Base-by-base conservation (phyloP, 306 rosid genomes). In the Hippophae tibetana region DNA sequence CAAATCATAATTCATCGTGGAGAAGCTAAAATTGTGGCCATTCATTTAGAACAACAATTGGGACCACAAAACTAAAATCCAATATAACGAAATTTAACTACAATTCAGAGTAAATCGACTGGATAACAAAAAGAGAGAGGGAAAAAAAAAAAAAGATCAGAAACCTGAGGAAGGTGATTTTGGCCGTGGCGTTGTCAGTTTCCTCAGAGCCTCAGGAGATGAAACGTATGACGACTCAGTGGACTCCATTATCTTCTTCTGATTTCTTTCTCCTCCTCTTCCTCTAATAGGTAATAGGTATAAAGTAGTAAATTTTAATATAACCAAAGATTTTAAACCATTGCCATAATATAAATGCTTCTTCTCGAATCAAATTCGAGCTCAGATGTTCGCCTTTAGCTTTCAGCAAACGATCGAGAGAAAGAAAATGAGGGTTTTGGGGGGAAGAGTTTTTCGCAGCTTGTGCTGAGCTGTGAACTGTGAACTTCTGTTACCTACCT, bases 141-240 rank as follows among this genome's bases (percentile, higher is more conserved):
- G 38, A 11, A 14, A 59, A 45, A 74, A 31, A 66, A 18, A 26
- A 72, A 84, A 93, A 63, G 98, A 87, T 85, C 87, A 69, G 81
- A 72, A 69, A 93, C 99, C 99, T 62, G 77, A 74, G 41, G 81
- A 56, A 8, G 87, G 89, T 23, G 95, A 86, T 68, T 79, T 73
- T 2, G 97, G 97, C 62, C 74, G 97, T 57, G 97, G 83, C 9
- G 90, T 78, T 47, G 82, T 67, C 65, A 76, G 79, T 73, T 79
- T 93, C 75, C 90, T 60, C 1, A 85, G 85, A 10, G 82, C 94
- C 71, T 93, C 99, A 8, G 99, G 95, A 7, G 99, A 93, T 46
- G 97, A 93, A 49, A 93, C 79, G 82, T 86, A 86, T 0, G 97
- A 81, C 25, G 99, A 79, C 65, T 93, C 99, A 41, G 97, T 82